Evolutionary conservation across 2,329 filamentous ascomycete species (phyloP).

Genomic region (Colletotrichum acutatum): DNA sequence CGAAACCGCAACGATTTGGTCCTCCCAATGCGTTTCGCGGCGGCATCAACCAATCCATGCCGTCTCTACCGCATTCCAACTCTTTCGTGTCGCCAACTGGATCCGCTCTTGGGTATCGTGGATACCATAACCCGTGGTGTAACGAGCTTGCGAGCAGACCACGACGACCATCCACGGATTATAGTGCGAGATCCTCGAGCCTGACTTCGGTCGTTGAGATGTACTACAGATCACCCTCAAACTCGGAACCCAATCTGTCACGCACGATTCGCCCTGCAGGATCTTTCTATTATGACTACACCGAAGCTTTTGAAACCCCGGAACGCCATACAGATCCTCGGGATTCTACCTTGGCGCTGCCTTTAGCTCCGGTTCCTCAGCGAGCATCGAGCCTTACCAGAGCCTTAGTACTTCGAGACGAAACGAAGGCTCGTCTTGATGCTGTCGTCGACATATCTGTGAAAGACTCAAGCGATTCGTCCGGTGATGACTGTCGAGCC

Average conservation of each 20-base stretch:
- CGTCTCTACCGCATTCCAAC: conserved; percentile 46
- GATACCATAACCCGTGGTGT: conserved; percentile 24
- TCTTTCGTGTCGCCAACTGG: conserved; percentile 21
- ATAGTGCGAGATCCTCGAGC: conserved; percentile 56
- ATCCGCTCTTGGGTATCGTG: conserved; percentile 37
- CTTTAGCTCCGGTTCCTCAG: conserved; percentile 46
- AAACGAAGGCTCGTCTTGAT: conserved; percentile 35
- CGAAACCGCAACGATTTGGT: conserved; percentile 48
- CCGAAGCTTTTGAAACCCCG: conserved; percentile 58
- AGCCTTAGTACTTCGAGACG: conserved; percentile 42
- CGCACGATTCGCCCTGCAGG: conserved; percentile 44
- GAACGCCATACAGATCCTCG: conserved; percentile 21
- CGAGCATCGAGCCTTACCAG: conserved; percentile 39
- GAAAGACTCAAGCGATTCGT: conserved; percentile 34
- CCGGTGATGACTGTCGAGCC: conserved; percentile 6
- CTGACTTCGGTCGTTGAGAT: conserved; percentile 62
- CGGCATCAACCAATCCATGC: conserved; percentile 54
- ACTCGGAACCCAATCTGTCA: conserved; percentile 39
- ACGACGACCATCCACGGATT: conserved; percentile 49
- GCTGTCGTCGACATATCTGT: conserved; percentile 33
- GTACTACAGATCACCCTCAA: conserved; percentile 48
- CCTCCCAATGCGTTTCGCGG: conserved; percentile 52
- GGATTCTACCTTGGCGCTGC: conserved; percentile 27
- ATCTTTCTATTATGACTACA: conserved; percentile 64
- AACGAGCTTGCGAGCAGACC: conserved; percentile 45